Conservation (phyloP, 2,329 filamentous ascomycete genomes). For the Fusarium brachygibbosum region DNA sequence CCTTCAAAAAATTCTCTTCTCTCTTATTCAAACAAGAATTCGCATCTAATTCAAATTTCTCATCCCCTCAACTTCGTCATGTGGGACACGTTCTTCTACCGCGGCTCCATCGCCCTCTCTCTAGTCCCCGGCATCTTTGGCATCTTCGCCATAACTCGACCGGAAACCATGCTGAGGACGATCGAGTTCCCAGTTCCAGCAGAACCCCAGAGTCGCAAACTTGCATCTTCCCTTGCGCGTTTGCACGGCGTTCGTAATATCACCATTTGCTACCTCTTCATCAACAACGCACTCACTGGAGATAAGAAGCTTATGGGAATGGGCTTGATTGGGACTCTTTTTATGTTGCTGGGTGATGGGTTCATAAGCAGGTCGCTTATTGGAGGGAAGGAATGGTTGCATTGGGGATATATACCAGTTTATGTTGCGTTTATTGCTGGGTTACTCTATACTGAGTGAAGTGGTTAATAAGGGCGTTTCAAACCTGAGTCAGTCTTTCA, state of each 20-base stretch:
- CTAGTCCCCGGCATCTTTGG: conserved; percentile 37
- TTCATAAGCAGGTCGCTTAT: conserved; percentile 30
- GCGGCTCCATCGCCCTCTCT: conserved; percentile 26
- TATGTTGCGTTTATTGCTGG: conserved; percentile 5
- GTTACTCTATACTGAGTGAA: conserved; percentile 13
- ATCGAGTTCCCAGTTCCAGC: conserved; percentile 33
- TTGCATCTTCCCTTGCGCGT: conserved; percentile 16
- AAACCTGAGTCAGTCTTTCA: too few relatives aligned
- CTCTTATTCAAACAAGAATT: background rate
- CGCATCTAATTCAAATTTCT: background rate
- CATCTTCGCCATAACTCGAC: conserved; percentile 28
- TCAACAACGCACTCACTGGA: conserved; percentile 29
- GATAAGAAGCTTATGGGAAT: conserved; percentile 20
- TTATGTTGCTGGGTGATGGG: conserved; percentile 32
- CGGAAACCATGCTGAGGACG: conserved; percentile 22
- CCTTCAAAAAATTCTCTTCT: background rate
- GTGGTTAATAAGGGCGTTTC: background rate
- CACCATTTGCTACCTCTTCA: conserved; percentile 36
- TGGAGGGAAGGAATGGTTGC: conserved; percentile 41
- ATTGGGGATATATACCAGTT: conserved; percentile 40
- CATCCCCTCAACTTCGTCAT: background rate
- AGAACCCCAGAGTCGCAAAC: conserved; percentile 28
- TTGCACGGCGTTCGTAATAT: conserved; percentile 40
- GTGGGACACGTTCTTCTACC: conserved; percentile 31
- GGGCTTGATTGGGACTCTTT: conserved; percentile 8